phyloP scores from a whole-genome alignment of 2,329 filamentous ascomycete genomes.

The Cladophialophora yegresii region DNA sequence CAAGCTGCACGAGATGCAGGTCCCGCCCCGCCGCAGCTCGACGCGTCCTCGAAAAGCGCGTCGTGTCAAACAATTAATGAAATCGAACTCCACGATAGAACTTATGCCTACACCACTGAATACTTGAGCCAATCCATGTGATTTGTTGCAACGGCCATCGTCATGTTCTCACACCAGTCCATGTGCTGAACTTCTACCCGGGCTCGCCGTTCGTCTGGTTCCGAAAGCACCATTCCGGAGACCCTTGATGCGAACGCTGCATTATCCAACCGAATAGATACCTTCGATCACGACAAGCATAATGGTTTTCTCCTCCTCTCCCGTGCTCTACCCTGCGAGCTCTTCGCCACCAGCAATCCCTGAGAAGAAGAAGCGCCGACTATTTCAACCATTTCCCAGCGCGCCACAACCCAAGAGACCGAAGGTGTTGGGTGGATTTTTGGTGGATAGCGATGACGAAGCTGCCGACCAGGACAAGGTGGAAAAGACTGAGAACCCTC shows the following conservation, averaged over 20 bases:
- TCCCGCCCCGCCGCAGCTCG: slow-evolving; percentile 5
- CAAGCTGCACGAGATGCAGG: neutral
- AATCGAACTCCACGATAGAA: neutral
- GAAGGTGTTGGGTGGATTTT: slow-evolving; percentile 47
- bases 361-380: slow-evolving; percentile 46
- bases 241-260: neutral
- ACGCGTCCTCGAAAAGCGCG: slow-evolving; percentile 7
- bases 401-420: slow-evolving; percentile 43
- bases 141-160: neutral
- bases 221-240: neutral
- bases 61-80: slow-evolving; percentile 10
- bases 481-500: neutral
- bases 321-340: slow-evolving; percentile 42
- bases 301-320: slow-evolving; percentile 44
- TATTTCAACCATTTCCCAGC: slow-evolving; percentile 37
- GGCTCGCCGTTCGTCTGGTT: neutral
- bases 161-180: neutral
- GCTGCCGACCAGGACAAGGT: slow-evolving; percentile 38
- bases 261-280: neutral
- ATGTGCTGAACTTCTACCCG: neutral
- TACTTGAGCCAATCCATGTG: neutral
- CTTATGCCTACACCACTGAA: neutral
- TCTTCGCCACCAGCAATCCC: slow-evolving; percentile 41
- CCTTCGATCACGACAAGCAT: neutral
- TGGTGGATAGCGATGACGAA: slow-evolving; percentile 48